Percentiles rank a stretch among this genome's conserved stretches.
Evolutionary conservation across 345 rosid genomes (phyloP).

Genomic region (Brassica incana): DNA sequence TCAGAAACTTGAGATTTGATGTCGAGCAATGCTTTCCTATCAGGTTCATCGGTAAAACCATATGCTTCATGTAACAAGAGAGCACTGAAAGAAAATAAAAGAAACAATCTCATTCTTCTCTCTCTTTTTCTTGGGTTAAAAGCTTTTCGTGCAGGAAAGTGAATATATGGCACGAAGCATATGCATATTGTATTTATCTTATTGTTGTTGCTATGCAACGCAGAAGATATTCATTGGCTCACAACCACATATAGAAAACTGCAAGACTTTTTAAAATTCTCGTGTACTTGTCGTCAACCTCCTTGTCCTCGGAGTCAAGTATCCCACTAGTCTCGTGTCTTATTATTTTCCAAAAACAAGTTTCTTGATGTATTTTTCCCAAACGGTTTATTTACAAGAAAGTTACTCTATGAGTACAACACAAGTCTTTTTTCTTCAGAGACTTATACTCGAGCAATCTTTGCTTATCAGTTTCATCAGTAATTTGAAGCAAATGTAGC

Average conservation of each 20-base stretch:
- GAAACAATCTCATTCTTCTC: too few relatives aligned
- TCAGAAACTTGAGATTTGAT: too few relatives aligned
- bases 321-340: neutral
- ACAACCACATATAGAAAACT: neutral
- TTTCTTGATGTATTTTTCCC: neutral
- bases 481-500: neutral
- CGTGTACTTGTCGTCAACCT: neutral
- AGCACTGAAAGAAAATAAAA: too few relatives aligned
- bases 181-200: neutral
- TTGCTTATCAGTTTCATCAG: neutral
- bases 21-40: too few relatives aligned
- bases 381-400: too few relatives aligned
- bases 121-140: too few relatives aligned
- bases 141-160: neutral
- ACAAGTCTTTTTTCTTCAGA: neutral
- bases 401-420: neutral
- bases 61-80: too few relatives aligned
- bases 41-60: too few relatives aligned
- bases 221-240: neutral
- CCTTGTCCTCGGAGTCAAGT: neutral
- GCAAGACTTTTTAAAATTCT: neutral
- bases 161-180: neutral
- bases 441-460: neutral
- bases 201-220: neutral
- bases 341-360: neutral